A percentile compares a stretch with the other conserved stretches of the same genome.
phyloP scores from a whole-genome alignment of 257 asterid genomes.

The Osmanthus fragrans region DNA sequence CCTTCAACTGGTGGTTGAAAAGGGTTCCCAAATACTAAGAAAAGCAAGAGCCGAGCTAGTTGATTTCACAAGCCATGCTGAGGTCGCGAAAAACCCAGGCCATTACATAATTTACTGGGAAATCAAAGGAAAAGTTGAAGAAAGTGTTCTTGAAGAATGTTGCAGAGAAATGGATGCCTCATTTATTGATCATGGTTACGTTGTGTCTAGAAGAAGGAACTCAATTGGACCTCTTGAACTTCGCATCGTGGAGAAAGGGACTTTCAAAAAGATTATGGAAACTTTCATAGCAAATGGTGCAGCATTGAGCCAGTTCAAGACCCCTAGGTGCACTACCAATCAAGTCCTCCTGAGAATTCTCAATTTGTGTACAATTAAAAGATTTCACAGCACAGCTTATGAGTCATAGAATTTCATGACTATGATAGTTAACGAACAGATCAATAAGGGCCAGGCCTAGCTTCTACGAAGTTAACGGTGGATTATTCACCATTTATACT shows the following conservation, averaged over 20 bases:
- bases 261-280: conserved; percentile 76
- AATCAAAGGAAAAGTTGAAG: conserved; percentile 63
- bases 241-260: conserved; percentile 71
- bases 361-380: conserved; percentile 41
- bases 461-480: too few species aligned
- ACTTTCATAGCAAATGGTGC: conserved; percentile 66
- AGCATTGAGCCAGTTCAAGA: conserved; percentile 79
- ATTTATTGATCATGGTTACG: conserved; percentile 74
- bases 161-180: conserved; percentile 75
- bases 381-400: conserved; percentile 66
- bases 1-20: conserved; percentile 67
- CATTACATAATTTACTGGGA: conserved; percentile 81
- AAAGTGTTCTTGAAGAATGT: conserved; percentile 48
- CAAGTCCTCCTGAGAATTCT: conserved; percentile 55
- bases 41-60: conserved; percentile 52
- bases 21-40: conserved; percentile 42
- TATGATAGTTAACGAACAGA: neutral
- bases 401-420: conserved; percentile 5
- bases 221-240: conserved; percentile 77
- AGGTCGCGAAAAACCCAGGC: conserved; percentile 56
- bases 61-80: conserved; percentile 81
- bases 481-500: too few species aligned
- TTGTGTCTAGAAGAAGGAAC: conserved; percentile 58
- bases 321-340: conserved; percentile 73
- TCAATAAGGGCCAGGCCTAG: neutral